Percentiles rank a stretch among this genome's conserved stretches.
Conservation (phyloP, 2,329 filamentous ascomycete genomes). For the Metarhizium anisopliae region DNA sequence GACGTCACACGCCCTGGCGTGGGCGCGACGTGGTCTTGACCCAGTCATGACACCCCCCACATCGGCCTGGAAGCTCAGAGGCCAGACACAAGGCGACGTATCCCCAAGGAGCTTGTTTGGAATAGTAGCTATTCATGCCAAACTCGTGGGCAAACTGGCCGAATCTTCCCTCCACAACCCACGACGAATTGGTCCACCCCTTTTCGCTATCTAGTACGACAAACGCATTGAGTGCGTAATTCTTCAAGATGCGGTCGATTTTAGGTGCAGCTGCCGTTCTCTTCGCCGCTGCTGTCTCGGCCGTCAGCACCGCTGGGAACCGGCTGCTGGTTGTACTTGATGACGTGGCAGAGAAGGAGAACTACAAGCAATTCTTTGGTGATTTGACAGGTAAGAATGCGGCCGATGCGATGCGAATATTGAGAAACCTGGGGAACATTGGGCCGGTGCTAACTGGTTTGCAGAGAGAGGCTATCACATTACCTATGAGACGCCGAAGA, state of each 20-base stretch:
- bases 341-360: slow-evolving; percentile 67
- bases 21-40: too few relatives aligned
- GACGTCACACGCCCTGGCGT: background rate
- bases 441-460: slow-evolving; percentile 13
- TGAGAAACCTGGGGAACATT: background rate
- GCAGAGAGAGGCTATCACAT: slow-evolving; percentile 76
- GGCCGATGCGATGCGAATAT: background rate
- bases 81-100: slow-evolving; percentile 25
- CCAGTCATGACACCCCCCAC: background rate
- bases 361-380: slow-evolving; percentile 73
- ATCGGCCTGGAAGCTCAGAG: slow-evolving; percentile 5
- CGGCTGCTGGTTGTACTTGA: slow-evolving; percentile 82
- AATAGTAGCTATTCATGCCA: slow-evolving; percentile 4
- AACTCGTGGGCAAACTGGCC: background rate
- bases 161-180: background rate
- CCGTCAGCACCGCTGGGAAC: slow-evolving; percentile 69
- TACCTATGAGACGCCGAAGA: slow-evolving; percentile 75
- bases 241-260: slow-evolving; percentile 58
- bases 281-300: slow-evolving; percentile 58
- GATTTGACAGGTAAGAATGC: slow-evolving; percentile 57
- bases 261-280: slow-evolving; percentile 61
- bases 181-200: background rate
- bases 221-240: background rate
- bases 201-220: background rate
- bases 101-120: slow-evolving; percentile 14